Conservation (phyloP, 176 grass and related monocot species). For the Musa troglodytarum region DNA sequence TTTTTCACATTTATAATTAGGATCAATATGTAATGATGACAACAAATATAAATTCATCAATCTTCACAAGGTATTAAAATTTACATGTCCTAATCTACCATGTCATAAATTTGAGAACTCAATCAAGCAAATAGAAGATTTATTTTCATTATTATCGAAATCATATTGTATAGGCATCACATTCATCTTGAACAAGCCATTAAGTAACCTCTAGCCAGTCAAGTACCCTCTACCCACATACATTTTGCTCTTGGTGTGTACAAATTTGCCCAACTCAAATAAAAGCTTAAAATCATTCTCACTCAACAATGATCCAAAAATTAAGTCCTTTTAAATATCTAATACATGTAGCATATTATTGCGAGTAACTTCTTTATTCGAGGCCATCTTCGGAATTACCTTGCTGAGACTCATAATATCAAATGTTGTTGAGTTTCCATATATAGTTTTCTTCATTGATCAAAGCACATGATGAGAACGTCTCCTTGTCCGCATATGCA, state of each 20-base stretch:
- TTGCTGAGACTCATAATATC: background rate
- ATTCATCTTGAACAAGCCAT: background rate
- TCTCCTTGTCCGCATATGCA: too few relatives aligned
- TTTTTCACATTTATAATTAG: background rate
- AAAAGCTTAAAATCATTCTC: background rate
- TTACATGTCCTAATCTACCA: slow-evolving; percentile 1
- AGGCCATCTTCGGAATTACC: background rate
- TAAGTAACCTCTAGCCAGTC: too few relatives aligned
- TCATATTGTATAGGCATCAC: background rate
- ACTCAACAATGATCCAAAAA: background rate
- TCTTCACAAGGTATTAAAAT: background rate
- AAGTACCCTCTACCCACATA: background rate
- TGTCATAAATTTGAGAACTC: background rate
- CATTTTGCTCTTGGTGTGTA: background rate
- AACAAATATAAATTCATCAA: background rate
- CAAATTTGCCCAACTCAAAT: background rate
- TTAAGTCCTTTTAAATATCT: too few relatives aligned
- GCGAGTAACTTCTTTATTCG: background rate
- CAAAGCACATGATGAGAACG: too few relatives aligned
- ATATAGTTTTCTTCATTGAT: background rate
- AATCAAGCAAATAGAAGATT: background rate
- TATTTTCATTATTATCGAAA: background rate
- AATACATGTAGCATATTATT: background rate
- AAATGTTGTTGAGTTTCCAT: too few relatives aligned
- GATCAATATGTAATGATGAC: background rate